phyloP scores from a whole-genome alignment of 2,329 filamentous ascomycete genomes.

The Cordyceps cicadae region DNA sequence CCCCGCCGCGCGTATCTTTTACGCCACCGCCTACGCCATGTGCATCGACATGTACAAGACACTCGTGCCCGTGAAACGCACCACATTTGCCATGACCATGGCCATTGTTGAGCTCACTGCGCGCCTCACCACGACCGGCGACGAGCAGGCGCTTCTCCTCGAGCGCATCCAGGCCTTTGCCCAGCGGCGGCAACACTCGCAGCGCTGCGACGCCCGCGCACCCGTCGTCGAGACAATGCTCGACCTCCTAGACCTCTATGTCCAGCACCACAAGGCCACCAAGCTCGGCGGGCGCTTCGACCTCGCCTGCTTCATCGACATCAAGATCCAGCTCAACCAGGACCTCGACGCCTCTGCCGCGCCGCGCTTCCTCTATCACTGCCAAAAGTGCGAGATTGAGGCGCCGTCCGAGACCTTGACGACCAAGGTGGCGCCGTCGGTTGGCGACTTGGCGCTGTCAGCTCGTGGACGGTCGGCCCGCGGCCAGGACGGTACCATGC shows the following conservation, averaged over 20 bases:
- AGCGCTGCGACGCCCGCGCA: slow-evolving; percentile 27
- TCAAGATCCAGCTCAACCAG: slow-evolving; percentile 80
- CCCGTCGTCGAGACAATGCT: slow-evolving; percentile 69
- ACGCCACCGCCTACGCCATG: slow-evolving; percentile 67
- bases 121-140: slow-evolving; percentile 45
- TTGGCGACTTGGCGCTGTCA: slow-evolving; percentile 13
- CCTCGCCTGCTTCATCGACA: slow-evolving; percentile 71
- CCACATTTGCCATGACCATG: slow-evolving; percentile 75
- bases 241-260: slow-evolving; percentile 87
- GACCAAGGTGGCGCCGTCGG: neutral
- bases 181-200: slow-evolving; percentile 35
- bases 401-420: slow-evolving; percentile 12
- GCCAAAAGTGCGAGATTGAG: slow-evolving; percentile 40
- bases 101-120: slow-evolving; percentile 74
- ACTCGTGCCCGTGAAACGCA: slow-evolving; percentile 84
- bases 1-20: slow-evolving; percentile 42
- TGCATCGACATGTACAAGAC: slow-evolving; percentile 88
- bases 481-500: slow-evolving; percentile 63
- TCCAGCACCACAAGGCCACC: slow-evolving; percentile 68
- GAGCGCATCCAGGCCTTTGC: slow-evolving; percentile 39
- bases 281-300: slow-evolving; percentile 64
- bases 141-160: slow-evolving; percentile 35
- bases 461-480: slow-evolving; percentile 25
- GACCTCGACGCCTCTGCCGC: slow-evolving; percentile 59
- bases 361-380: slow-evolving; percentile 56